Base-by-base conservation (phyloP, 345 rosid genomes). In the Ceriops tagal region DNA sequence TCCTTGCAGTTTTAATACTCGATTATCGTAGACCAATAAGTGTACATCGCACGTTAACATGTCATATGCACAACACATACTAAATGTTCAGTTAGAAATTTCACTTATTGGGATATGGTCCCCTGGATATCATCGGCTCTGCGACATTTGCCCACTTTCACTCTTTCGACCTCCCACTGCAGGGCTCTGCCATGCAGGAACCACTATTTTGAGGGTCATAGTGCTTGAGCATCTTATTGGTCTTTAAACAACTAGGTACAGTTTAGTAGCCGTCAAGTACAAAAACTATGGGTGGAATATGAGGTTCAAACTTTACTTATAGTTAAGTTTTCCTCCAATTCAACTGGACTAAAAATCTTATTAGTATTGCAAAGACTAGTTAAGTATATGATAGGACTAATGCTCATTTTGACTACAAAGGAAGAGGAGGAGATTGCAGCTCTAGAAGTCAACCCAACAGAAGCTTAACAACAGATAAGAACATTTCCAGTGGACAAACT, bases 101-200 rank as follows among this genome's bases (percentile, higher is more conserved):
- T 55, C 58, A 22, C 58, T 2, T 24, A 53, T 8, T 6, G 13
- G 13, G 58, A 20, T 22, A 26, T 55, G 28, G 58, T 22, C 58
- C 58, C 58, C 58, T n/a, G 5, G 30, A 9, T 22, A 22, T 22
- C 27, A 55, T 22, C 58, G 16, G 16, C 49, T 2, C 58, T 22
- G 30, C 66, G 46, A n/a, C 26, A 22, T 7, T 22, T 22, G 35
- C 57, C 19, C 16, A 47, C 51, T 64, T 10, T 43, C 27, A 11
- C 34, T 30, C 24, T 46, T 64, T 69, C 60, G 60, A 52, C 20
- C 62, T 52, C 27, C 64, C 35, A 62, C 24, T 24, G 63, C 67
- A 70, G 58, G 37, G 57, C 70, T 30, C 55, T 49, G 69, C 52
- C 35, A 76, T 66, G 16, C 60, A 21, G 58, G 76, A 73, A 58